phyloP scores from a whole-genome alignment of 2,329 filamentous ascomycete genomes.

The Beauveria varroae region DNA sequence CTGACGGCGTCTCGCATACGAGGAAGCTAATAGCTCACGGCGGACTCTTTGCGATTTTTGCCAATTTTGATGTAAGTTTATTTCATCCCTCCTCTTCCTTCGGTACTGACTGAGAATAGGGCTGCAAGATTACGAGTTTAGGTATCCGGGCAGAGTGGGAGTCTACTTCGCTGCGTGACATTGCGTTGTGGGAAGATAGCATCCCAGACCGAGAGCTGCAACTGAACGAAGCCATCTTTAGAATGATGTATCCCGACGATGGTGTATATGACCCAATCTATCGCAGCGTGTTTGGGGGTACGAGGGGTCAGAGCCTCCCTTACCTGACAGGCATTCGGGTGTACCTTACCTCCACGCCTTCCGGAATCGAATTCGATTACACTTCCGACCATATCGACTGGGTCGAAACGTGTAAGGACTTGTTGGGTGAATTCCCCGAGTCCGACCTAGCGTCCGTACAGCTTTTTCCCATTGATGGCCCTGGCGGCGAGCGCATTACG shows the following conservation, averaged over 20 bases:
- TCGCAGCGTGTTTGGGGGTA: background rate
- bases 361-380: background rate
- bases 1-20: background rate
- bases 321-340: background rate
- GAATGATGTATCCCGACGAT: background rate
- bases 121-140: background rate
- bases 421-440: background rate
- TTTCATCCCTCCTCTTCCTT: background rate
- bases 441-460: background rate
- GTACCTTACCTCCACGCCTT: background rate
- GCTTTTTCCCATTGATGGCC: background rate
- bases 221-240: background rate
- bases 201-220: background rate
- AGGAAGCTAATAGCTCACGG: background rate
- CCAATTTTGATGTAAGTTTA: background rate
- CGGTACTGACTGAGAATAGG: background rate
- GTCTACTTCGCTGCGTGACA: background rate
- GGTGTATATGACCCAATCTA: background rate
- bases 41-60: background rate
- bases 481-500: background rate
- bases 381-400: background rate
- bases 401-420: background rate
- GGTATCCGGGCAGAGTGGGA: background rate
- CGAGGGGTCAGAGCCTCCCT: background rate
- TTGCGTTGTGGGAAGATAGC: background rate